Conservation (phyloP, 495 filamentous ascomycete species). For the Penicillium cosmopolitanum region DNA sequence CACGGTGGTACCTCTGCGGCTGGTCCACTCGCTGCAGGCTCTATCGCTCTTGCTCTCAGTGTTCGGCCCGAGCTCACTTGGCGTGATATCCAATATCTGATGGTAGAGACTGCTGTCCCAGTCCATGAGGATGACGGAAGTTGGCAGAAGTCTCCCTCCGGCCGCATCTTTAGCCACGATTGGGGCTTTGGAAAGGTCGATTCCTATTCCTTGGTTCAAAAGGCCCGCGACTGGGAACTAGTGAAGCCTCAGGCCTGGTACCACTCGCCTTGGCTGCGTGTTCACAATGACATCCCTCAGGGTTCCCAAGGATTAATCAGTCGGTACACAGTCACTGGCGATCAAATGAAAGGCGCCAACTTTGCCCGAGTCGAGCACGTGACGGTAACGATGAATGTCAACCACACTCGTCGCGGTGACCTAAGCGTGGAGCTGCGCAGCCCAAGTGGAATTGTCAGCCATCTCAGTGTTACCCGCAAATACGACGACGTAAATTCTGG, state of each 20-base stretch:
- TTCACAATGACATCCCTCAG: conserved; percentile 84
- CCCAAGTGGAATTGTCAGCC: conserved; percentile 78
- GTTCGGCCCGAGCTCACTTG: conserved; percentile 86
- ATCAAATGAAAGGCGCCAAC: conserved; percentile 80
- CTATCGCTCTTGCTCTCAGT: conserved; percentile 89
- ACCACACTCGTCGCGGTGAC: conserved; percentile 84
- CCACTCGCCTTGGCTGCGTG: conserved; percentile 88
- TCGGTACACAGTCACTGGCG: conserved; percentile 72
- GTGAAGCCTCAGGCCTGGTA: conserved; percentile 99
- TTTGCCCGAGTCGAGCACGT: conserved; percentile 88
- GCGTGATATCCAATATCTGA: conserved; percentile 93
- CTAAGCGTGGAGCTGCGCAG: conserved; percentile 90
- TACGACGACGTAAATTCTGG: conserved; percentile 65
- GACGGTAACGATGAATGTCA: conserved; percentile 95
- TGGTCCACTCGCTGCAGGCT: conserved; percentile 87
- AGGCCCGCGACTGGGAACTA: conserved; percentile 78
- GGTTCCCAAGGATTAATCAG: conserved; percentile 80
- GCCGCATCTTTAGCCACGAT: conserved; percentile 87
- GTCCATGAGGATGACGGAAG: conserved; percentile 73
- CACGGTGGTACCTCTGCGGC: conserved; percentile 98
- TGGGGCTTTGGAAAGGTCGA: conserved; percentile 97
- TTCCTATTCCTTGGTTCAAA: conserved; percentile 81
- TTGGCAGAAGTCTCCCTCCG: conserved; percentile 79
- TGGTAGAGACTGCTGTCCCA: conserved; percentile 81
- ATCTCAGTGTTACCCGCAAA: conserved; percentile 74